Base-by-base conservation (phyloP, 2,329 filamentous ascomycete genomes). In the Helotiales sp. region DNA sequence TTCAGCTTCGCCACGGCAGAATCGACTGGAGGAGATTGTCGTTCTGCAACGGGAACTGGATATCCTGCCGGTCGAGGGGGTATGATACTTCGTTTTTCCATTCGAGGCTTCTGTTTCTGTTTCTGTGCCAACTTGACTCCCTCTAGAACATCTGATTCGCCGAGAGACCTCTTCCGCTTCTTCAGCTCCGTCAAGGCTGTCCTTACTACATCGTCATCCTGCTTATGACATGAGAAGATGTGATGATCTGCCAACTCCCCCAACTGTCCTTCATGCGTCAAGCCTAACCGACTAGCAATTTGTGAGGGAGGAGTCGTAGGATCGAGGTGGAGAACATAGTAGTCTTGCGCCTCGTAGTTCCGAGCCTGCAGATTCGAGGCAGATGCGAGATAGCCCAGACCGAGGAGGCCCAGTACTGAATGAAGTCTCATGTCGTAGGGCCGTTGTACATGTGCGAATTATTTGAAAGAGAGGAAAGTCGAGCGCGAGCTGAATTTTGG, bases 261-360 rank as follows among this genome's bases (percentile, higher is more conserved):
- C 20, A 98, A 84, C 55, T 87, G 87, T 43, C 95, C 95, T 75
- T 97, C 92, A 79, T 97, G 90, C 52, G 86, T 84, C 57, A 97
- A 83, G 22, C 92, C 93, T 8, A 99, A 82, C 24, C 88, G 85
- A 54, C 83, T 81, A 30, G 93, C 93, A 70, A 97, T 84, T 47
- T 90, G 84, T 26, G 86, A 80, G 17, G 93, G 93, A 15, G 88
- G 84, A 6, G 86, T 83, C 43, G 86, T 83, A 13, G 86, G 81
- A 67, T 91, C 87, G 75, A 99, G 86, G 72, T 97, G 92, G 55
- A 99, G 84, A 71, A 96, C 93, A 78, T 98, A 97, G 81, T 97
- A 98, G 79, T 99, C 95, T 80, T 93, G 88, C 45, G 86, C 84
- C 59, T 91, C 86, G 83, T 96, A 92, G 76, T 96, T 86, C 73